These are phyloP conservation scores for Cordyceps fumosorosea DNA, from an alignment of 2,329 filamentous ascomycete genomes.

Conservation along the genomic window DNA sequence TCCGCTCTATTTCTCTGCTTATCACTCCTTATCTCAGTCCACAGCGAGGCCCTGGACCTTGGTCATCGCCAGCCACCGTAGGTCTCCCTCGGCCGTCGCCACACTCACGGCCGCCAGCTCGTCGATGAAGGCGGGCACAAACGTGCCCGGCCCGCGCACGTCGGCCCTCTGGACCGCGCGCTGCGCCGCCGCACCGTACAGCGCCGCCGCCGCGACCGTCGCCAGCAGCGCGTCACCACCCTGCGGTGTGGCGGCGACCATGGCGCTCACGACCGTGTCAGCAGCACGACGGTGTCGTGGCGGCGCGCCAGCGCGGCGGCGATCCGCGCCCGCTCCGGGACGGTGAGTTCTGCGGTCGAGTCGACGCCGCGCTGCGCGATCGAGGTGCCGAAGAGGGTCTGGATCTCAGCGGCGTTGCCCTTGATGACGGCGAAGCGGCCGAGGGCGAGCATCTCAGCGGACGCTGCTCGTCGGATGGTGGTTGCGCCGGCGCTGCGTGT, in stretches of 20 bases:
- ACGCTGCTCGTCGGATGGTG: conserved; percentile 60
- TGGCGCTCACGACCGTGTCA: conserved; percentile 78
- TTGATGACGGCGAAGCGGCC: conserved; percentile 88
- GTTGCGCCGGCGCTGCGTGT: conserved; percentile 66
- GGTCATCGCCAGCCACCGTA: conserved; percentile 45
- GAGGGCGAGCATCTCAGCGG: conserved; percentile 61
- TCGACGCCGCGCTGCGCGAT: conserved; percentile 74
- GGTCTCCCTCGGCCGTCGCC: conserved; percentile 40
- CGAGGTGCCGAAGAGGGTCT: conserved; percentile 56
- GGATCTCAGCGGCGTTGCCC: conserved; percentile 86
- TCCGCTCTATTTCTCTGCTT: not conserved
- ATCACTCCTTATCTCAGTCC: conserved; percentile 10
- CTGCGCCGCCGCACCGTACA: conserved; percentile 72
- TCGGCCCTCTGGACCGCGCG: conserved; percentile 54
- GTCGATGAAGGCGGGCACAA: conserved; percentile 80
- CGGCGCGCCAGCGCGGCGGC: conserved; percentile 60
- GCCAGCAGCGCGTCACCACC: conserved; percentile 62
- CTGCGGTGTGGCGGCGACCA: conserved; percentile 48
- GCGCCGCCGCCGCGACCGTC: conserved; percentile 63
- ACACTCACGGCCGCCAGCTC: conserved; percentile 49
- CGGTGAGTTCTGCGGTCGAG: conserved; percentile 54
- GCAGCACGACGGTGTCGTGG: conserved; percentile 65
- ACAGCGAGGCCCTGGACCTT: conserved; percentile 38
- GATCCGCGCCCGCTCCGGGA: conserved; percentile 48
- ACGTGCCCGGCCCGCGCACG: conserved; percentile 76